Evolutionary conservation across 176 grass and related monocot genomes (phyloP), one percentile per base, ranked within the genome.

Genomic region (Puya raimondii): DNA sequence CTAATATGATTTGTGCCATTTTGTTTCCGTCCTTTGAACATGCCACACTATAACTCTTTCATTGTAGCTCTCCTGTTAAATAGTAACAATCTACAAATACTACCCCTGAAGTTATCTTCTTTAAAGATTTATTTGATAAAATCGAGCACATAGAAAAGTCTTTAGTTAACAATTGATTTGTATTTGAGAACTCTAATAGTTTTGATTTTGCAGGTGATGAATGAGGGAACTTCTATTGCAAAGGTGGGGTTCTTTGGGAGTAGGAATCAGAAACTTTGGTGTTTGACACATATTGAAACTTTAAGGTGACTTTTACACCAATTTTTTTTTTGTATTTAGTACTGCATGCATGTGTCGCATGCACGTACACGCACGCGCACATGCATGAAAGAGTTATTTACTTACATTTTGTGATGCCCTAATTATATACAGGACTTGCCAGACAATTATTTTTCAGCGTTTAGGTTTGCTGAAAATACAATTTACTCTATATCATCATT

Each of bases 201-300:
- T 65, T 65, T 65, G 64, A n/a, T 47, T 66, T 61, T 61, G 56
- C 56, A 90, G 89, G 93, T 97, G 79, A 90, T 97, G 84, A 97
- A 97, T 78, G 89, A 29, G 47, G 93, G 86, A 68, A 92, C 93
- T 75, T 97, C 93, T 79, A 78, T 92, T 90, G 74, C 84, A 33
- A 97, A 85, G 76, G 72, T 88, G 69, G 89, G 93, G 0, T 97
- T 97, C 68, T 90, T 84, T 84, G 89, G 93, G 57, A 89, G 72
- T 54, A 75, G 20, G 23, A 84, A 88, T 85, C 71, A 86, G 75
- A 97, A 92, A 66, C 82, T 92, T 83, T 92, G 93, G 93, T 92
- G 89, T 81, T 79, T 97, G 75, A 97, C 86, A 23, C 93, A 92
- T 79, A 92, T 92, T 87, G 86, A 92, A 82, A 92, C 89, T 63